Base-by-base conservation (phyloP, 2,329 filamentous ascomycete species). In the Endoconidiophora laricicola region DNA sequence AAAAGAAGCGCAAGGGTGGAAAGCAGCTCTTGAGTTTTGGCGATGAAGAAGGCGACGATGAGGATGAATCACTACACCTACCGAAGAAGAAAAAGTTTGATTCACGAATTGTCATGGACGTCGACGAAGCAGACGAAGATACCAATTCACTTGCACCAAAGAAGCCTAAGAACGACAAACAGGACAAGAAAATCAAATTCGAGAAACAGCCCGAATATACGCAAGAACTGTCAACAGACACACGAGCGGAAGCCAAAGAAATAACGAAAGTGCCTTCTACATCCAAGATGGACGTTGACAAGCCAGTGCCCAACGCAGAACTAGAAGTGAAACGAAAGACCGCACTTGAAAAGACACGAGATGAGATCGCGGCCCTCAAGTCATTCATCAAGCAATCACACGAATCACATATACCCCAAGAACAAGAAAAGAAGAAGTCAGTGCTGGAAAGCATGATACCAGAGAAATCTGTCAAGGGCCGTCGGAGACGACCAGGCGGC, bases 21-120 rank as follows among this genome's bases (percentile, higher is more conserved):
- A 91, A 88, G 65, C 80, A 83, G 54, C 65, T 90, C 22, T 65
- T 91, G 33, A 90, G 84, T 58, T 91, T 91, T 63, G 83, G 76
- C 0, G 81, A 83, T 33, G 79, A 79, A 3, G 83, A 82, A 50
- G 78, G 73, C 2, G 78, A 72, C 4, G 76, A 73, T 6, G 66
- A 69, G 3, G 65, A 64, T 9, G 64, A 64, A 12, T 23, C 10
- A 6, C 65, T 70, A 26, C 79, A 79, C 0, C 66, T 82, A 1
- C 60, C 77, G 22, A 88, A 88, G 62, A 88, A 86, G 62, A 69
- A 77, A 22, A 90, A 87, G 61, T 88, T 83, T 58, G 85, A 90
- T 59, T 78, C 81, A 1, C 76, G 83, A 56, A 75, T 90, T 46
- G 79, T 86, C 16, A 77, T 76, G 62, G 73, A 76, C 33, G 63